phyloP scores from a whole-genome alignment of 192 early-diverging fungal genomes.

The Backusella sp. region DNA sequence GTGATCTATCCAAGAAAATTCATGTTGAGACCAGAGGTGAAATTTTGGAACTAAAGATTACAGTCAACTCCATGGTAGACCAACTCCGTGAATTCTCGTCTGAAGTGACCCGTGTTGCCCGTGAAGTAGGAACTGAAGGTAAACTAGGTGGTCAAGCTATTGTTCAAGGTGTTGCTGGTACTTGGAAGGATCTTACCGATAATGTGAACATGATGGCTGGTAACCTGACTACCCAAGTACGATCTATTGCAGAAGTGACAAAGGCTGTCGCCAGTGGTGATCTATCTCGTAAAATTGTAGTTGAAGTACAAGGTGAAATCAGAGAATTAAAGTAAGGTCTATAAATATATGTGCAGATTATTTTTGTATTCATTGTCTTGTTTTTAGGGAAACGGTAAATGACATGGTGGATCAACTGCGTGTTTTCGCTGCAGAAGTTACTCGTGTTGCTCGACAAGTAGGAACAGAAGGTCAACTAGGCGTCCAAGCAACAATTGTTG shows the following conservation, averaged over 20 bases:
- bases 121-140: constrained; percentile 70
- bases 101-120: constrained; percentile 70
- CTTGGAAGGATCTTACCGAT: constrained; percentile 11
- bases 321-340: constrained; percentile 1
- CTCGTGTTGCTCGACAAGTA: constrained; percentile 57
- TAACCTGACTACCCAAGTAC: constrained; percentile 7
- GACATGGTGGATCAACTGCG: constrained; percentile 50
- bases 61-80: constrained; percentile 6
- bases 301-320: not conserved
- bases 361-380: not conserved
- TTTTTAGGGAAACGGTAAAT: not conserved
- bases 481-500: constrained; percentile 59
- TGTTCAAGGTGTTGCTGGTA: constrained; percentile 17
- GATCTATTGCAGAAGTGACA: constrained; percentile 9
- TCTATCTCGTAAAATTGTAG: constrained; percentile 1
- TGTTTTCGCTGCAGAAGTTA: constrained; percentile 57
- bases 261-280: not conserved
- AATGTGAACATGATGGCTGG: constrained; percentile 9
- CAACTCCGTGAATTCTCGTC: constrained; percentile 12
- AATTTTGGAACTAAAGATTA: constrained; percentile 5
- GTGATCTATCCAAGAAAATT: constrained; percentile 42
- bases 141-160: constrained; percentile 64
- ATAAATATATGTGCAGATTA: too few relatives aligned
- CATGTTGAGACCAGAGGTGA: constrained; percentile 8
- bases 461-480: constrained; percentile 59